A percentile compares a stretch with the other conserved stretches of the same genome.
These are phyloP conservation scores for Cladosporium phlei DNA, from an alignment of 2,329 filamentous ascomycete species.

Conservation along the genomic window DNA sequence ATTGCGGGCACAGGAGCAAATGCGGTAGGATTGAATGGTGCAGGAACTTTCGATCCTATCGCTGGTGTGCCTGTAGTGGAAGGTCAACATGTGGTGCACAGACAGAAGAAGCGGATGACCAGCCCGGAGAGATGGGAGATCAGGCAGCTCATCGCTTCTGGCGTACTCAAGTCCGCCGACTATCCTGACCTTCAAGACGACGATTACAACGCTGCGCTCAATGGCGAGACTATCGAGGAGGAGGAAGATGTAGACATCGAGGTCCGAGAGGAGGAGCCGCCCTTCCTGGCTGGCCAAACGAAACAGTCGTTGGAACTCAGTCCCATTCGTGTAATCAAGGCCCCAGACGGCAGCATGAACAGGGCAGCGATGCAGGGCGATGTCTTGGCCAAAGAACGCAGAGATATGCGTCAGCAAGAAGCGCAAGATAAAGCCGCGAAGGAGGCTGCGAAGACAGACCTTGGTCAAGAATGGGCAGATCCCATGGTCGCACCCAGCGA, in stretches of 20 bases:
- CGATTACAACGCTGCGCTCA: constrained; percentile 82
- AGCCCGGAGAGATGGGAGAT: constrained; percentile 98
- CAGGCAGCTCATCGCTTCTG: constrained; percentile 89
- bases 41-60: constrained; percentile 52
- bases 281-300: constrained; percentile 91
- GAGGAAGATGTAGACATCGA: constrained; percentile 98
- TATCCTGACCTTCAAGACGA: constrained; percentile 86
- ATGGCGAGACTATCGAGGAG: constrained; percentile 82
- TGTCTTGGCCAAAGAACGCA: constrained; percentile 78
- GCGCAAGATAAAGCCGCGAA: constrained; percentile 72
- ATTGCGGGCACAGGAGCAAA: constrained; percentile 90
- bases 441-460: constrained; percentile 70
- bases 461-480: constrained; percentile 91
- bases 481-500: constrained; percentile 86
- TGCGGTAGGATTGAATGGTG: constrained; percentile 70
- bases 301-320: constrained; percentile 93
- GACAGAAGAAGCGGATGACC: constrained; percentile 85
- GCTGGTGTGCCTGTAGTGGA: constrained; percentile 61
- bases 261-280: constrained; percentile 90
- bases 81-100: constrained; percentile 46
- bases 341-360: constrained; percentile 96
- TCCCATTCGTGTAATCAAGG: constrained; percentile 93
- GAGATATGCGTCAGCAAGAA: constrained; percentile 85
- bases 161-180: constrained; percentile 85
- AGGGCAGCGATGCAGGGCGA: constrained; percentile 93